Conservation (phyloP, 23 red algal species). For the Gracilariopsis chorda region DNA sequence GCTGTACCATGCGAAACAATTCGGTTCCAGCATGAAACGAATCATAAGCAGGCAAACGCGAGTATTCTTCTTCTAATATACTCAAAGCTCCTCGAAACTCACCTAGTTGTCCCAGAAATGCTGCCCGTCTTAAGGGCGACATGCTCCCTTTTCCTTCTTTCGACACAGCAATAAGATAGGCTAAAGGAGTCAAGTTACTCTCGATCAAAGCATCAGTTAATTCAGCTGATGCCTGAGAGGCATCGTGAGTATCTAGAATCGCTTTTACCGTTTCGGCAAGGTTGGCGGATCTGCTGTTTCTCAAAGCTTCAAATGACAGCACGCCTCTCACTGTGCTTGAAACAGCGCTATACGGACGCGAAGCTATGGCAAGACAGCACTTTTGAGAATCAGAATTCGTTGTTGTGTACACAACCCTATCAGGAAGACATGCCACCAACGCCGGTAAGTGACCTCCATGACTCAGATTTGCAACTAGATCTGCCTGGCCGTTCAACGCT, state of each 20-base stretch:
- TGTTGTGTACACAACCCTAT: slow-evolving; percentile 53
- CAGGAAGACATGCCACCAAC: slow-evolving; percentile 37
- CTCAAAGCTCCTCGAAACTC: slow-evolving; percentile 21
- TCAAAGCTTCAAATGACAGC: slow-evolving; percentile 32
- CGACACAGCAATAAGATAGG: slow-evolving; percentile 43
- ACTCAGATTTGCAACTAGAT: slow-evolving; percentile 45
- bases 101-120: slow-evolving; percentile 41
- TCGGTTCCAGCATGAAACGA: slow-evolving; percentile 53
- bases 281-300: not conserved
- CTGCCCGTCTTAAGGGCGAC: slow-evolving; percentile 26
- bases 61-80: slow-evolving; percentile 41
- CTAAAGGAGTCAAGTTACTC: slow-evolving; percentile 24
- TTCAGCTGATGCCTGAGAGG: slow-evolving; percentile 55
- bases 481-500: slow-evolving; percentile 31
- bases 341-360: slow-evolving; percentile 30
- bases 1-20: slow-evolving; percentile 39
- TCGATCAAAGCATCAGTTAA: slow-evolving; percentile 34
- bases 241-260: slow-evolving; percentile 47
- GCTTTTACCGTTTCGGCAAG: slow-evolving; percentile 13
- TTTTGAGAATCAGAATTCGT: not conserved
- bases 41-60: not conserved
- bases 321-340: slow-evolving; percentile 39
- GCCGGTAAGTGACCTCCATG: slow-evolving; percentile 7
- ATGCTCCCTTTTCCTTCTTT: slow-evolving; percentile 20
- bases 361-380: slow-evolving; percentile 12